Evolutionary conservation across 2,329 filamentous ascomycete genomes (phyloP).

Genomic region (Aspergillus ustus): DNA sequence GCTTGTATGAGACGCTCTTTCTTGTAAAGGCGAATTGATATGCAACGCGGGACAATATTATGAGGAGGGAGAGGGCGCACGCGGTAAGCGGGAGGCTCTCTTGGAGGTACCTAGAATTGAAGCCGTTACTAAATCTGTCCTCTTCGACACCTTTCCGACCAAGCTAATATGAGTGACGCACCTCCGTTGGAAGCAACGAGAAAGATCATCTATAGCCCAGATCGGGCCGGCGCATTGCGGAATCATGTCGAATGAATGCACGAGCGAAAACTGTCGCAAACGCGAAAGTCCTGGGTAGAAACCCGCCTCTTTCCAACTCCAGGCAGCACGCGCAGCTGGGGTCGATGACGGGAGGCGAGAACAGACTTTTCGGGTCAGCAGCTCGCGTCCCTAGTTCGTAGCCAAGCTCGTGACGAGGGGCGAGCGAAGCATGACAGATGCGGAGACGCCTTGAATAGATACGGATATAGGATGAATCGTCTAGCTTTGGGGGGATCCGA

Average conservation of each 20-base stretch:
- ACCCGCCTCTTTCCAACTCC: slow-evolving; percentile 16
- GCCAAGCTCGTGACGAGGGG: slow-evolving; percentile 7
- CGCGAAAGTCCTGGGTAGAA: slow-evolving; percentile 13
- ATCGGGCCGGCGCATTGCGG: slow-evolving; percentile 61
- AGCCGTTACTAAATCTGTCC: not conserved
- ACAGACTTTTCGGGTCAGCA: slow-evolving; percentile 18
- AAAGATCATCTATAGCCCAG: slow-evolving; percentile 67
- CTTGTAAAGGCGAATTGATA: slow-evolving; percentile 59
- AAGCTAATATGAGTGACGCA: slow-evolving; percentile 33
- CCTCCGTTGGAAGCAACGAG: slow-evolving; percentile 63
- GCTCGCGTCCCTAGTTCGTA: slow-evolving; percentile 10
- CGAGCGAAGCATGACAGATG: slow-evolving; percentile 13
- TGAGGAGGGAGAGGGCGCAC: slow-evolving; percentile 70
- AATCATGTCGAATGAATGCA: slow-evolving; percentile 50
- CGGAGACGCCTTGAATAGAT: not conserved
- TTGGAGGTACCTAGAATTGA: slow-evolving; percentile 69
- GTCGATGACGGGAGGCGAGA: slow-evolving; percentile 4
- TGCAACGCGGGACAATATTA: slow-evolving; percentile 64
- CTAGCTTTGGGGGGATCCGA: not conserved
- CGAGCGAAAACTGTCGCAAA: slow-evolving; percentile 5
- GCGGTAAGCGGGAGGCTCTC: slow-evolving; percentile 76
- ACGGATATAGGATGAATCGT: not conserved
- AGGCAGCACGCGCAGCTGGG: slow-evolving; percentile 6
- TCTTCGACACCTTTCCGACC: not conserved
- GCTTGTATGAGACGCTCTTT: slow-evolving; percentile 62